Evolutionary conservation across 345 rosid species (phyloP), one percentile per base, ranked within the genome.

Genomic region (Arabis alpina): DNA sequence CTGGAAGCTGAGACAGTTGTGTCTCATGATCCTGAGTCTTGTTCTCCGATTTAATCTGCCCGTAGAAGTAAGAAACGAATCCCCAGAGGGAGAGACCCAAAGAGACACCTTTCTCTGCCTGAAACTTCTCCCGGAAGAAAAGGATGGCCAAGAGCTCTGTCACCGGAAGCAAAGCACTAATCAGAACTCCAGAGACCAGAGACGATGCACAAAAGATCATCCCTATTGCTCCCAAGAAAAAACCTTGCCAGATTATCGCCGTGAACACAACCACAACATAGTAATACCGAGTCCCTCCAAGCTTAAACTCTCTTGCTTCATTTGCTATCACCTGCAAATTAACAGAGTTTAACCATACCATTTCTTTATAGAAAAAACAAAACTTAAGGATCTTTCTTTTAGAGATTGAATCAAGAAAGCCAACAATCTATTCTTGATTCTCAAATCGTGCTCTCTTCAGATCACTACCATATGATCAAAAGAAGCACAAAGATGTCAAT

Each of bases 41-140:
- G 68, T 50, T 43, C 61, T 49, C 36, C 15, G 42, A 40, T 57
- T 59, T 68, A 27, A 78, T 3, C 74, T 89, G 89, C 4, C 94
- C 92, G 16, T 89, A 87, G 23, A 86, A 87, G 70, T 89, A 89
- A 6, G 96, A 89, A 51, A 61, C 19, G 19, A 86, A 87, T 3
- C 92, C 93, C 93, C 96, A 89, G 0, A 89, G 84, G 0, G 88
- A 84, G 19, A 89, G 83, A 7, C 61, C 84, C 23, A 89, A 82
- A 41, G 96, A 75, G 15, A 89, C 80, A 0, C 87, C 96, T 54
- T 89, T 91, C 64, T 81, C 94, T 2, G 68, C 86, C 61, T 73
- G 77, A 67, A 92, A 92, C 5, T 77, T 89, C 73, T 89, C 96
- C 11, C 49, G 45, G 80, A 24, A 91, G 79, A 78, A 83, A 60